Conservation (phyloP, 345 rosid genomes). For the Syzygium jambos region DNA sequence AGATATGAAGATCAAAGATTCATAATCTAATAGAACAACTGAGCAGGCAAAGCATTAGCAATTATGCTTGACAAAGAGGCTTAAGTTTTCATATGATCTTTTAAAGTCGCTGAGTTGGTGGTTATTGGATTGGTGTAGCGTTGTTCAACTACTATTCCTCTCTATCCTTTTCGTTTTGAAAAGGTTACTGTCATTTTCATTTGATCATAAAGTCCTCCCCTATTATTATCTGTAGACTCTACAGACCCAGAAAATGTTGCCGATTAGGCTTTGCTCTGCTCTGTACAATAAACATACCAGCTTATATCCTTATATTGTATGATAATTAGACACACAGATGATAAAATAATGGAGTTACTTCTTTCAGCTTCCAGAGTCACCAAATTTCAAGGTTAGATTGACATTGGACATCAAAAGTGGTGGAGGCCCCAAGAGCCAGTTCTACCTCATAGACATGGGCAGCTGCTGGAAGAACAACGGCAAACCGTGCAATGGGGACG, state of each 20-base stretch:
- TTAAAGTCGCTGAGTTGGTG: background rate
- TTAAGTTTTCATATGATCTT: background rate
- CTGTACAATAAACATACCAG: background rate
- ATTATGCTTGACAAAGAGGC: background rate
- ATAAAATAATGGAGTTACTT: background rate
- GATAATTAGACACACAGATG: background rate
- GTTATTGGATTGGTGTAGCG: background rate
- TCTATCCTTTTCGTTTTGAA: background rate
- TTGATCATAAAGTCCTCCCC: background rate
- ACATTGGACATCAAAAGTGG: constrained; percentile 55
- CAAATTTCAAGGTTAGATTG: constrained; percentile 57
- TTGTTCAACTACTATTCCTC: background rate
- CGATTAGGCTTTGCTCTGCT: background rate
- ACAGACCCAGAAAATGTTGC: background rate
- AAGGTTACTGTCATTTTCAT: background rate
- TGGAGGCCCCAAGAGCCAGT: constrained; percentile 70
- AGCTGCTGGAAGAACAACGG: constrained; percentile 88
- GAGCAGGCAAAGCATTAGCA: background rate
- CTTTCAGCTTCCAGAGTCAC: constrained; percentile 65
- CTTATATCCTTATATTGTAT: background rate
- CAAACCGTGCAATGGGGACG: constrained; percentile 55
- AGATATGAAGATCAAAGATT: background rate
- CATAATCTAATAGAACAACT: background rate
- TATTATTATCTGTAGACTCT: background rate
- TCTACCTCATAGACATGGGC: constrained; percentile 72